phyloP scores from a whole-genome alignment of 139 green algal species.

The Chlorella vulgaris region DNA sequence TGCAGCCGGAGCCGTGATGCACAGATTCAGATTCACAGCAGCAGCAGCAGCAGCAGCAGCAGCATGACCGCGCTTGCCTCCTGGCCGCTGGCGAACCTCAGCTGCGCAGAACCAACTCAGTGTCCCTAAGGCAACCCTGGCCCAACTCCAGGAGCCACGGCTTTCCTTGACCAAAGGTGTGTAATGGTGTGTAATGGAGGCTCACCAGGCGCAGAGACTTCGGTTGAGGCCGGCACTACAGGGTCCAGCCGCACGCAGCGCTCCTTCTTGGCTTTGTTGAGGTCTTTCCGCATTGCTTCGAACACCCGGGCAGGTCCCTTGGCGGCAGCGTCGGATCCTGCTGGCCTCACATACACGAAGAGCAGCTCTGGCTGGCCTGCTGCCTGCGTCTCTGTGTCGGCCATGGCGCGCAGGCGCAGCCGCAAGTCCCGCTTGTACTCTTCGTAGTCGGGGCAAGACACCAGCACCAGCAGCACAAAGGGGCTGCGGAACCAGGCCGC shows the following conservation, averaged over 20 bases:
- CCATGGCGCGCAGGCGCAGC: constrained; percentile 49
- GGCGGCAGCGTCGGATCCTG: constrained; percentile 25
- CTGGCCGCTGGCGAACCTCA: too few relatives aligned
- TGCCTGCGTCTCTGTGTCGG: constrained; percentile 49
- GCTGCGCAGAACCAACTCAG: too few relatives aligned
- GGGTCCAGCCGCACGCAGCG: constrained; percentile 63
- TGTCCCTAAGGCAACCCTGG: too few relatives aligned
- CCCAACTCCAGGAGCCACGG: too few relatives aligned
- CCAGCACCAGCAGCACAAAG: constrained; percentile 70
- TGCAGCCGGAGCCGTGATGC: too few relatives aligned
- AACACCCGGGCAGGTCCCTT: constrained; percentile 61
- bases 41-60: too few relatives aligned
- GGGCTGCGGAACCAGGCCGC: constrained; percentile 85
- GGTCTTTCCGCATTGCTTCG: constrained; percentile 73
- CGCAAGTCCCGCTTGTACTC: constrained; percentile 73
- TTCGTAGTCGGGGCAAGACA: constrained; percentile 67
- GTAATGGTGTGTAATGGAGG: too few relatives aligned
- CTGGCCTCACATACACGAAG: constrained; percentile 62
- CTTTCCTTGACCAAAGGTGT: too few relatives aligned
- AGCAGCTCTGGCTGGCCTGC: constrained; percentile 55
- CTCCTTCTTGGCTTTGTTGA: constrained; percentile 57
- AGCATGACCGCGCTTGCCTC: too few relatives aligned
- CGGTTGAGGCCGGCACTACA: constrained; percentile 9
- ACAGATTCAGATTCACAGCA: too few relatives aligned
- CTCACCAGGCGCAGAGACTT: too few relatives aligned